Percentiles rank a stretch among this genome's conserved stretches.
phyloP scores from a whole-genome alignment of 1,139 yeast genomes.

The Geotrichum restrictum region DNA sequence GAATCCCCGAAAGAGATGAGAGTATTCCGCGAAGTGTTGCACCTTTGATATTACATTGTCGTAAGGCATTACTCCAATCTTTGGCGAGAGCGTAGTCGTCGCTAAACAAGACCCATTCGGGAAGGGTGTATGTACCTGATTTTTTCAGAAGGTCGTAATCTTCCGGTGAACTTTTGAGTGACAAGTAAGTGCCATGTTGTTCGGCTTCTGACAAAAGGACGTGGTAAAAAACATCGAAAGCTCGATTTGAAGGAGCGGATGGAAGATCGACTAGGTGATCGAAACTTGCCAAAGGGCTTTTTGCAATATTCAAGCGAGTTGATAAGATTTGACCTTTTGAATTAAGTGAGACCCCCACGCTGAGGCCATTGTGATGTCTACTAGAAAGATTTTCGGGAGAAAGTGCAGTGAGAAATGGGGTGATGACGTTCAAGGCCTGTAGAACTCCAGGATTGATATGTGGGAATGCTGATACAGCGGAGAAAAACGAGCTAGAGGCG shows the following conservation, averaged over 20 bases:
- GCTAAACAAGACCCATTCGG: conserved; percentile 38
- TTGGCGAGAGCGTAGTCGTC: conserved; percentile 41
- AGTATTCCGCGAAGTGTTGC: conserved; percentile 36
- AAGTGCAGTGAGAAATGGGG: conserved; percentile 42
- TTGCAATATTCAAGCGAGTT: conserved; percentile 36
- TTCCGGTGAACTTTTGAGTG: conserved; percentile 35
- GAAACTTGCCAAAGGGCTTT: conserved; percentile 33
- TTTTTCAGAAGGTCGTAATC: conserved; percentile 36
- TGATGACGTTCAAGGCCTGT: conserved; percentile 38
- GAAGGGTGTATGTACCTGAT: conserved; percentile 37
- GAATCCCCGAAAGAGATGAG: conserved; percentile 40
- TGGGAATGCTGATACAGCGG: conserved; percentile 38
- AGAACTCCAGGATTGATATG: conserved; percentile 37
- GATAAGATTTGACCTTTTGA: conserved; percentile 37
- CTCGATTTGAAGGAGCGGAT: conserved; percentile 30
- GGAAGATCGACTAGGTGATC: conserved; percentile 38
- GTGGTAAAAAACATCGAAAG: conserved; percentile 42
- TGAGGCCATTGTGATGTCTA: conserved; percentile 39
- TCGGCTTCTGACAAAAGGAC: conserved; percentile 37
- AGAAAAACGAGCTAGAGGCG: conserved; percentile 27
- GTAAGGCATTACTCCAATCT: conserved; percentile 42
- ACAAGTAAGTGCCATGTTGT: conserved; percentile 33
- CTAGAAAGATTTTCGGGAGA: conserved; percentile 39
- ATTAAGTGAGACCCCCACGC: conserved; percentile 35
- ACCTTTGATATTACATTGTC: conserved; percentile 38